These are phyloP conservation scores for Linderina pennispora DNA, from an alignment of 192 early-diverging fungal species.

Conservation along the genomic window DNA sequence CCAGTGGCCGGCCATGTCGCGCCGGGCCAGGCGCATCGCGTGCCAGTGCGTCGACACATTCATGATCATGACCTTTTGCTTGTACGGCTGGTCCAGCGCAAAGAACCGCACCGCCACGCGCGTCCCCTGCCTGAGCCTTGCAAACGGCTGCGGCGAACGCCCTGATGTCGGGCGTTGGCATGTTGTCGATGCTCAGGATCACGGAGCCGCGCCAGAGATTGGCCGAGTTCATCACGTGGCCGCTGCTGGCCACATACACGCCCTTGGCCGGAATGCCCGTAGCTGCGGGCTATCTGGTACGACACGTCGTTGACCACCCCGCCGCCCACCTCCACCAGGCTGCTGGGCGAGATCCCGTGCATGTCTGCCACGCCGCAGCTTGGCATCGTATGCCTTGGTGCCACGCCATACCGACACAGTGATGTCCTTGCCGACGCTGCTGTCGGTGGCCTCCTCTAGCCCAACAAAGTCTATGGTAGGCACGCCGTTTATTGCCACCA, in stretches of 20 bases:
- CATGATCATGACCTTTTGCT: constrained; percentile 76
- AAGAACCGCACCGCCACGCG: constrained; percentile 68
- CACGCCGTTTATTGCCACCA: constrained; percentile 55
- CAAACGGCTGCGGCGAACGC: constrained; percentile 72
- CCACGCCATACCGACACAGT: constrained; percentile 57
- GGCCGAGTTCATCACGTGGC: constrained; percentile 63
- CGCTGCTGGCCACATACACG: constrained; percentile 74
- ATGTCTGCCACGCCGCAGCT: constrained; percentile 60
- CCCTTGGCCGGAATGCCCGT: constrained; percentile 67
- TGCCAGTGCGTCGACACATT: constrained; percentile 86
- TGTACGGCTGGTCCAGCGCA: constrained; percentile 72
- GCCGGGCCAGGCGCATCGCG: constrained; percentile 65
- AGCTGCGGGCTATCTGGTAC: constrained; percentile 70
- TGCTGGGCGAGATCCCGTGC: constrained; percentile 72
- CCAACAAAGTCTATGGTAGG: constrained; percentile 60
- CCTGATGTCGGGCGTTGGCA: constrained; percentile 65
- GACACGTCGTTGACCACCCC: constrained; percentile 73
- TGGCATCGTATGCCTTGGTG: constrained; percentile 39
- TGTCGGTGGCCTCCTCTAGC: constrained; percentile 56
- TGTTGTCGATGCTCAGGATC: constrained; percentile 64
- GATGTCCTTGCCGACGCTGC: constrained; percentile 47
- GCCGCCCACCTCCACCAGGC: constrained; percentile 86
- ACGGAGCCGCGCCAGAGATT: constrained; percentile 65
- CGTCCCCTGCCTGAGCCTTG: constrained; percentile 64
- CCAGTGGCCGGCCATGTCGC: constrained; percentile 86